These are phyloP conservation scores for Aristolochia contorta DNA, from an alignment of 164 flowering plant species.

Conservation along the genomic window DNA sequence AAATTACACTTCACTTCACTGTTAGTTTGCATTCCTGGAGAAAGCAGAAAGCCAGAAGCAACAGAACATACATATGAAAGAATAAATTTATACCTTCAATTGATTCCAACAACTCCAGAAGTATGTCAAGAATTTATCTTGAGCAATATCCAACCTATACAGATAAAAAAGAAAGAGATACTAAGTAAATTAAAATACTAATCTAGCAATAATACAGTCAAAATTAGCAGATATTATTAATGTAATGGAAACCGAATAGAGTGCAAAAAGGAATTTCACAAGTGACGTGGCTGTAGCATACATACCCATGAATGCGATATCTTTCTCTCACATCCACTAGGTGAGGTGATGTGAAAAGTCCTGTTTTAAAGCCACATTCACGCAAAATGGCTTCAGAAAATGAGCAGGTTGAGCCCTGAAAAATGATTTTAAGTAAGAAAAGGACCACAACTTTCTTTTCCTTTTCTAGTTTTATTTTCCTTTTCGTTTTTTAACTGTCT, in stretches of 20 bases:
- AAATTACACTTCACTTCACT: no score
- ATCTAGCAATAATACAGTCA: neutral
- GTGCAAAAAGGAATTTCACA: neutral
- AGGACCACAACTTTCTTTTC: neutral
- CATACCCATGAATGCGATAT: slow-evolving; percentile 77
- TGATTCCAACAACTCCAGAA: slow-evolving; percentile 83
- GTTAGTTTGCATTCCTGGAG: no score
- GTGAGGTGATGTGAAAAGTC: slow-evolving; percentile 92
- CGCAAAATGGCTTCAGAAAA: slow-evolving; percentile 79
- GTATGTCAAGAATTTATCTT: slow-evolving; percentile 59
- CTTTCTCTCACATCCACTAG: slow-evolving; percentile 88
- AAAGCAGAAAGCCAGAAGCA: no score
- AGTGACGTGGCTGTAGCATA: slow-evolving; percentile 3
- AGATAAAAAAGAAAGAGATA: neutral
- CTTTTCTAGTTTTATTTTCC: neutral
- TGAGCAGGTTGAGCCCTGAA: slow-evolving; percentile 89
- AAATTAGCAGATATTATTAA: neutral
- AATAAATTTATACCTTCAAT: slow-evolving; percentile 39
- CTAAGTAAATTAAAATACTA: neutral
- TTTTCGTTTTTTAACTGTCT: neutral
- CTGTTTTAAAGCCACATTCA: slow-evolving; percentile 80
- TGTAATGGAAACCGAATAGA: neutral
- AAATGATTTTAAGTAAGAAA: slow-evolving; percentile 12
- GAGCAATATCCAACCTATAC: slow-evolving; percentile 62
- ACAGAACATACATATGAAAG: no score